Evolutionary conservation across 2,329 filamentous ascomycete genomes (phyloP), one percentile per base, ranked within the genome.

Genomic region (Aspergillus sp.): DNA sequence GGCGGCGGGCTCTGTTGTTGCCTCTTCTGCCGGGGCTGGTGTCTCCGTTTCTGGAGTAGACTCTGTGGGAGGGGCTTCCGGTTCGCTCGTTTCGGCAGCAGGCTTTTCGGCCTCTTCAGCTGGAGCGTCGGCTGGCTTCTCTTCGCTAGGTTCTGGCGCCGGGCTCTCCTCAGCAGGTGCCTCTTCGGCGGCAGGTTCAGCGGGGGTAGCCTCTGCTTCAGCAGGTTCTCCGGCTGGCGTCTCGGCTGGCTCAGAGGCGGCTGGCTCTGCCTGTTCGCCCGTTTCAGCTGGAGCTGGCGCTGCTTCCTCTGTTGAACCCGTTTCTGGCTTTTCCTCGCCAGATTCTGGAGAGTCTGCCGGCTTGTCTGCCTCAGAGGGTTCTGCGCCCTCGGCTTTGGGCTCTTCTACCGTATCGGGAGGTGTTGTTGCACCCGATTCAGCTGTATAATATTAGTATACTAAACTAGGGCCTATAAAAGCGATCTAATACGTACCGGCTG

Each of bases 391-490:
- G 34, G 61, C 53, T 37, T 44, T 51, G 27, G 65, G 52, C 34
- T 61, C 44, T 20, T 69, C 68, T 53, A 61, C 58, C 11, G 62
- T 22, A 30, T 70, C 67, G 24, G 64, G 61, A 24, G 70, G 63
- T 50, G 66, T 61, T 58, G 64, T 61, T 51, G 64, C 64, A 57
- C 72, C 69, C 50, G 67, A 52, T 42, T 67, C 59, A 60, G 63
- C 68, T 73, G 58, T 9, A 51, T 30, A 27, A 24, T n/a, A 24
- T 60, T 57, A 65, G 64, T 62, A 60, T 59, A 54, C 50, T 33
- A 27, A 42, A 44, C 3, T 17, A 17, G 27, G 4, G 13, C 24
- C 41, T 9, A 54, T 5, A 12, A 39, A 5, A 17, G 5, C 45
- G 30, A 40, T 13, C 12, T 15, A 20, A 15, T 13, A 67, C 71